Conservation (phyloP, 73 alveolate genomes). For the Paramecium biaurelia region DNA sequence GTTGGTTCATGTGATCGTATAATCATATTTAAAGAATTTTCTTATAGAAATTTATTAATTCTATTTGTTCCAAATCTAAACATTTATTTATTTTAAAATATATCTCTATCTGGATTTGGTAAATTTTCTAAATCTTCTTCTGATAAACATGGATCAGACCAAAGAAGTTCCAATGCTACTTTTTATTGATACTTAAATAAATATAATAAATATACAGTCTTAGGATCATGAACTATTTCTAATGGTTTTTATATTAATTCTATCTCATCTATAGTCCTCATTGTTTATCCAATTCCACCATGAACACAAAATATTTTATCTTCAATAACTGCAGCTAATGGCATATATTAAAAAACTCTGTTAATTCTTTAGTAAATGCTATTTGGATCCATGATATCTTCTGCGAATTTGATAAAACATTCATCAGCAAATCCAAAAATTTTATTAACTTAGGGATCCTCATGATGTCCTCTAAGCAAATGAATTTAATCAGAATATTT, state of each 20-base stretch:
- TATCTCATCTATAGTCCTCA: constrained; percentile 78
- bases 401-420: constrained; percentile 72
- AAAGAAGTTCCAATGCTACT: constrained; percentile 80
- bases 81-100: constrained; percentile 75
- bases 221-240: constrained; percentile 77
- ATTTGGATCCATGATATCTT: constrained; percentile 76
- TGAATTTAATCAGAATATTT: constrained; percentile 69
- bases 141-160: constrained; percentile 85
- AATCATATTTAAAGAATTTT: constrained; percentile 75
- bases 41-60: constrained; percentile 81
- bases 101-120: constrained; percentile 80
- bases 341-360: constrained; percentile 82
- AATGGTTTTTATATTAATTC: constrained; percentile 77
- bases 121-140: constrained; percentile 76
- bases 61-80: constrained; percentile 83
- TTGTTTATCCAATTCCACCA: constrained; percentile 91
- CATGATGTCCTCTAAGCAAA: constrained; percentile 80
- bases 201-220: constrained; percentile 55
- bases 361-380: constrained; percentile 78
- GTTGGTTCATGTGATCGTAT: constrained; percentile 86
- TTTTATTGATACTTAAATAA: constrained; percentile 55
- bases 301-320: constrained; percentile 75
- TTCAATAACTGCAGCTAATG: constrained; percentile 83
- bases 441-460: constrained; percentile 79
- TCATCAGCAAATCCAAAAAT: constrained; percentile 85